Conservation (phyloP, 306 rosid species). For the Castanea crenata region DNA sequence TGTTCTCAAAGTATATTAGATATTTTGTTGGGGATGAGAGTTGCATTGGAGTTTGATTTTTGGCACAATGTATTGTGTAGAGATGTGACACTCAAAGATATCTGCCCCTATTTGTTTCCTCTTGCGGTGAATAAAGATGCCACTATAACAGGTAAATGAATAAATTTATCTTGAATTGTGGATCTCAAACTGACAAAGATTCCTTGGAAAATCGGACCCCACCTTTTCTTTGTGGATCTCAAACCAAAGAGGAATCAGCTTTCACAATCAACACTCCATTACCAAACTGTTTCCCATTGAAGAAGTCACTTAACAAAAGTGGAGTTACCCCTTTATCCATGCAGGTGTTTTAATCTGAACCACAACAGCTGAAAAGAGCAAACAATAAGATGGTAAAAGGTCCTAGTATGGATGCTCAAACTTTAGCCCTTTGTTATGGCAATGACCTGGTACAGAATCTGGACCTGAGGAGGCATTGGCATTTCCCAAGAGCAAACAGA, state of each 20-base stretch:
- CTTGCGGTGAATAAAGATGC: too few relatives aligned
- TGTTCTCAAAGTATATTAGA: too few relatives aligned
- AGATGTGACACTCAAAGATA: too few relatives aligned
- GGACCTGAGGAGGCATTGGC: slow-evolving; percentile 37
- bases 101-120: too few relatives aligned
- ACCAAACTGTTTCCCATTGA: slow-evolving; percentile 48
- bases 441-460: slow-evolving; percentile 38
- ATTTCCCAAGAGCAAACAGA: slow-evolving; percentile 27
- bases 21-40: too few relatives aligned
- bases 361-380: slow-evolving; percentile 28
- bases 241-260: slow-evolving; percentile 56
- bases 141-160: too few relatives aligned
- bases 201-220: slow-evolving; percentile 37
- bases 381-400: slow-evolving; percentile 26
- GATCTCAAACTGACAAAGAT: slow-evolving; percentile 33
- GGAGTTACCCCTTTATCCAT: slow-evolving; percentile 38
- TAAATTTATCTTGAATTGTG: too few relatives aligned
- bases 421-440: slow-evolving; percentile 42
- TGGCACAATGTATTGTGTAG: too few relatives aligned
- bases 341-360: slow-evolving; percentile 38
- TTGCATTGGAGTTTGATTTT: too few relatives aligned
- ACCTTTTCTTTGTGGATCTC: slow-evolving; percentile 64
- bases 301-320: slow-evolving; percentile 38
- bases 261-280: slow-evolving; percentile 52
- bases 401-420: slow-evolving; percentile 34